A percentile compares a stretch with the other conserved stretches of the same genome.
phyloP scores from a whole-genome alignment of 768 basidiomycete genomes.

The Termitomyces sp. region DNA sequence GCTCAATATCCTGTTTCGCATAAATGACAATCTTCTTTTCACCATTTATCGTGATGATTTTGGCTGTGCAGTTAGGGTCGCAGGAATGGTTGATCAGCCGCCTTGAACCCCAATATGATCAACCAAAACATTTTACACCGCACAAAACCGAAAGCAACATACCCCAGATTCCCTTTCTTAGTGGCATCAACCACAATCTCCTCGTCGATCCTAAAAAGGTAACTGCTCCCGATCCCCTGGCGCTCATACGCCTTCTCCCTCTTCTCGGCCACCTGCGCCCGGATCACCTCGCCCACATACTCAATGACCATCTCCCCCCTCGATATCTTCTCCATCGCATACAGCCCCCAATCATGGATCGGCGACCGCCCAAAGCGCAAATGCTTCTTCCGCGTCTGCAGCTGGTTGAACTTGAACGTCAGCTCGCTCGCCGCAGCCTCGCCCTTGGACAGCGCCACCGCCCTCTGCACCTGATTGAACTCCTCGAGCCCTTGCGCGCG shows the following conservation, averaged over 20 bases:
- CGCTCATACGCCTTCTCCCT: constrained; percentile 96
- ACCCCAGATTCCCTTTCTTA: constrained; percentile 99
- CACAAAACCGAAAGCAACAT: constrained; percentile 26
- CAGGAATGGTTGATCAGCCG: constrained; percentile 99
- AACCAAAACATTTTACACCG: constrained; percentile 7
- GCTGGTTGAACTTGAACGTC: constrained; percentile 96
- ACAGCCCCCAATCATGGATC: constrained; percentile 98
- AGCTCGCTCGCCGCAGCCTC: constrained; percentile 61
- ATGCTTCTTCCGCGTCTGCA: constrained; percentile 97
- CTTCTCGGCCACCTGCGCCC: constrained; percentile 93
- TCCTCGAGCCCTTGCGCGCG: constrained; percentile 92
- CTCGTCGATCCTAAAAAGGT: constrained; percentile 96
- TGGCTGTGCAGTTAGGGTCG: constrained; percentile 89
- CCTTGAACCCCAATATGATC: constrained; percentile 32
- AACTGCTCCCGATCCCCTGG: constrained; percentile 96
- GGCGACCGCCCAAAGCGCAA: constrained; percentile 91
- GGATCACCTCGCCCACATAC: constrained; percentile 96
- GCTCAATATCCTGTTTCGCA: constrained; percentile 92
- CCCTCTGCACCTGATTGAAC: constrained; percentile 86
- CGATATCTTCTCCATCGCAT: constrained; percentile 94
- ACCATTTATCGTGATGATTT: constrained; percentile 86
- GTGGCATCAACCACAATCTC: constrained; percentile 98
- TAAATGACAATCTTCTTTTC: constrained; percentile 99
- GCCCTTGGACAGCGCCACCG: constrained; percentile 69
- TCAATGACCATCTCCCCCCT: constrained; percentile 99